A percentile compares a stretch with the other conserved stretches of the same genome.
Conservation (phyloP, 139 green algal genomes). For the Yamagishiella unicocca region DNA sequence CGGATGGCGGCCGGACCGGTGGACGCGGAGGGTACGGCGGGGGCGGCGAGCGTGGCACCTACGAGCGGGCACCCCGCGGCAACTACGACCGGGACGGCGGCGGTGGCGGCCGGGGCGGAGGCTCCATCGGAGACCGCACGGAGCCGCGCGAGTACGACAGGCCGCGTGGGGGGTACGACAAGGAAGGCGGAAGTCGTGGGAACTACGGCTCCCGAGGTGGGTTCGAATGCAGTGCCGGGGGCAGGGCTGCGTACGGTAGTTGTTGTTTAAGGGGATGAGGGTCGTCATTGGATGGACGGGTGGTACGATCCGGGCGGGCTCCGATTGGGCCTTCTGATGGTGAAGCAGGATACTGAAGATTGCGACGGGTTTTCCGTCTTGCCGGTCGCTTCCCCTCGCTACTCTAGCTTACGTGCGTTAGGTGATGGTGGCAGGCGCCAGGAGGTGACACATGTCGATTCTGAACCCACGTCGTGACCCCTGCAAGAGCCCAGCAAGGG, state of each 20-base stretch:
- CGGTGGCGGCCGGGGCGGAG: background rate
- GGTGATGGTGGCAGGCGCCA: too few relatives aligned
- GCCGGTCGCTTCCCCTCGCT: too few relatives aligned
- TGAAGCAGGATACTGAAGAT: too few relatives aligned
- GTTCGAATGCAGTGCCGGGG: background rate
- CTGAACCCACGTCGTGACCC: too few relatives aligned
- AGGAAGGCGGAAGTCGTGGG: background rate
- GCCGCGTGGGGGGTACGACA: background rate
- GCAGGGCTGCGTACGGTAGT: background rate
- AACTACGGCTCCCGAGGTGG: background rate
- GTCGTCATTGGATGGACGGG: too few relatives aligned
- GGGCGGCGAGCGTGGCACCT: background rate
- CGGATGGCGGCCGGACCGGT: background rate
- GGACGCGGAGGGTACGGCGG: background rate
- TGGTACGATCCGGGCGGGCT: too few relatives aligned
- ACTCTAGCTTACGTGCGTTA: too few relatives aligned
- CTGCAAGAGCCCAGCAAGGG: too few relatives aligned
- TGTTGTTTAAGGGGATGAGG: too few relatives aligned
- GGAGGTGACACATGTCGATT: too few relatives aligned
- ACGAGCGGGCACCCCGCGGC: background rate
- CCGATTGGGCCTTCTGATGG: too few relatives aligned
- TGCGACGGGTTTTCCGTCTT: too few relatives aligned
- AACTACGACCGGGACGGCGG: background rate
- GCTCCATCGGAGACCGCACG: background rate
- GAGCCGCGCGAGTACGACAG: constrained; percentile 3